Evolutionary conservation across 2,329 filamentous ascomycete genomes (phyloP), one percentile per base, ranked within the genome.

Genomic region (Diaporthe longicolla): DNA sequence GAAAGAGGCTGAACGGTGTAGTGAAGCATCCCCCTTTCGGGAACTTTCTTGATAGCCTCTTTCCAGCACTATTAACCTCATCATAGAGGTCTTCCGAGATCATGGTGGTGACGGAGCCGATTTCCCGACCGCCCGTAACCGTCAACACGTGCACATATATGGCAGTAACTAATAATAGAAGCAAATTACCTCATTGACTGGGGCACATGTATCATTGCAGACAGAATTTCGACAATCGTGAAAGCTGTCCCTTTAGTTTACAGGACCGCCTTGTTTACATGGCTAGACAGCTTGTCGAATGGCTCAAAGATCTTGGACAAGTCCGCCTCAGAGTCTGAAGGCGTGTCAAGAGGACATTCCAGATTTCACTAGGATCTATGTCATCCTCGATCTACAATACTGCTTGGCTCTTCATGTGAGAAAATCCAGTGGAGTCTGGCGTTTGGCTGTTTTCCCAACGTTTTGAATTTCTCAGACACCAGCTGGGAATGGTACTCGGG

Each of bases 201-300:
- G 10, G 43, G 7, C n/a, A 40, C 21, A n/a, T 61, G 43, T 24
- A 43, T 43, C 55, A 71, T 61, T 26, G 43, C 13, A 37, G 54
- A 59, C 7, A 71, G 19, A 6, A 15, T 43, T 19, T 71, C 4
- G 0, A 71, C 55, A 29, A 71, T 7, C 0, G 48, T 63, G 21
- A 65, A 65, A 13, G 65, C 13, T 26, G 57, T 63, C 6, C 58
- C 70, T 15, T 71, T 35, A 9, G 70, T 71, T 26, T 29, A 3
- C 1, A 58, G 58, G 8, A 65, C 21, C 1, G 43, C 57, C 1
- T 57, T 63, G 32, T 71, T 55, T 4, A 71, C 6, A 10, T 35
- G 40, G 48, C 70, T 57, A 15, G 48, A 32, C 3, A 78, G 59
- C 19, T 77, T 72, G 26, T 75, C 50, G 54, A 79, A 78, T 0